Evolutionary conservation across 164 flowering plant genomes (phyloP), one percentile per base, ranked within the genome.

Genomic region (Santalum album): DNA sequence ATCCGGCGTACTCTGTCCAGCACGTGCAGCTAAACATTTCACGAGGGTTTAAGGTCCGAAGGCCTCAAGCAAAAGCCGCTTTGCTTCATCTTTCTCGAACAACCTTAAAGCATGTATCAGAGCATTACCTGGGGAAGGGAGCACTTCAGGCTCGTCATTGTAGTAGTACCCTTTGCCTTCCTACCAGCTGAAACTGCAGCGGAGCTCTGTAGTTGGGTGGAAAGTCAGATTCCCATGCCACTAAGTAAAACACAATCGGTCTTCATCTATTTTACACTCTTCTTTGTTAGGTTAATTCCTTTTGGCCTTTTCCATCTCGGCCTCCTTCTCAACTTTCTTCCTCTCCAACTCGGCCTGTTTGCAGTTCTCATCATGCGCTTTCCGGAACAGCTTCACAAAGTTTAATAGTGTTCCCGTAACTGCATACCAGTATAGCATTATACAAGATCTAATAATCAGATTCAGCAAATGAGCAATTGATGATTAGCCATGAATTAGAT

Each of bases 301-400:
- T 87, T 85, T 25, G 27, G 83, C 77, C 59, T 78, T 81, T 72
- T 81, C 94, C 86, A 77, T 79, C 66, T 89, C 94, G n/a, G 86
- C 86, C 67, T 87, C 96, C 66, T 89, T 89, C 51, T 74, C 82
- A 42, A 85, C 92, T 74, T 89, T 89, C 78, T 87, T 87, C 78
- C 69, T 87, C 74, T 89, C 99, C 59, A 83, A 58, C 65, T 92
- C 99, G 11, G 80, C 90, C 63, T 89, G 91, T 70, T 89, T 85
- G 57, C 69, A 63, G 62, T 89, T 89, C 64, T 92, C 97, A 55
- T 92, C 90, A 48, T 89, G 95, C 23, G 97, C 91, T 68, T 71
- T 84, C 45, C 76, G 83, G 60, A 89, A 92, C 78, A 87, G 36
- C 63, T 83, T 79, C 68, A 84, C 80, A 67, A 92, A 92, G 65